These are phyloP conservation scores for Galeopsis tetrahit DNA, from an alignment of 257 asterid species.

Conservation along the genomic window DNA sequence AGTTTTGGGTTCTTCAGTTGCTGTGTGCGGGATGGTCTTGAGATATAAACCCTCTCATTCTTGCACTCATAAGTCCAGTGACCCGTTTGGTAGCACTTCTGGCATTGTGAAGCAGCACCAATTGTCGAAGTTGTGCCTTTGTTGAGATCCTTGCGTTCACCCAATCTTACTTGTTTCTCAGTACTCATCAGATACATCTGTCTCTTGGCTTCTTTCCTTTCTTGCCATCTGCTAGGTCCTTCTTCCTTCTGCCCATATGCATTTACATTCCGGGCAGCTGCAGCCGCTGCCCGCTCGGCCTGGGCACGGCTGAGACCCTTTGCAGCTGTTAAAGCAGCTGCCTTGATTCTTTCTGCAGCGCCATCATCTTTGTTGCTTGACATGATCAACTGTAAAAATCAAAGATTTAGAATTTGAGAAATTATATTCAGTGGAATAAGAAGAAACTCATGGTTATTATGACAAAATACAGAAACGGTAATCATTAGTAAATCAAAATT, in stretches of 20 bases:
- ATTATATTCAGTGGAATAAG: too few relatives aligned
- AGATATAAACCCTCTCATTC: constrained; percentile 88
- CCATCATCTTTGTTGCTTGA: constrained; percentile 70
- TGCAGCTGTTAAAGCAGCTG: constrained; percentile 87
- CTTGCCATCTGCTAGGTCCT: constrained; percentile 99
- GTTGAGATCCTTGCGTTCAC: constrained; percentile 70
- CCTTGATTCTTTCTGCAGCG: constrained; percentile 87
- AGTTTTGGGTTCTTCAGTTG: constrained; percentile 88
- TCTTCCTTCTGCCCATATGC: constrained; percentile 99
- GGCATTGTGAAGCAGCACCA: constrained; percentile 79
- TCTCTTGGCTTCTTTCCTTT: constrained; percentile 97
- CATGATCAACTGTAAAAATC: constrained; percentile 46
- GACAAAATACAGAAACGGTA: too few relatives aligned
- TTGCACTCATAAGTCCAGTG: constrained; percentile 98
- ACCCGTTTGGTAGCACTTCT: constrained; percentile 85
- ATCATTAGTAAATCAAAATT: too few relatives aligned
- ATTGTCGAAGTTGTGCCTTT: constrained; percentile 52
- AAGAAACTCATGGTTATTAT: too few relatives aligned
- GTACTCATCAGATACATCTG: constrained; percentile 97
- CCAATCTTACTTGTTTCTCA: constrained; percentile 88
- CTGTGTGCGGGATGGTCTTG: constrained; percentile 89
- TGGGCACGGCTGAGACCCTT: constrained; percentile 98
- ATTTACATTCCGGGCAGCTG: constrained; percentile 91
- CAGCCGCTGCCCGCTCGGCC: constrained; percentile 97
- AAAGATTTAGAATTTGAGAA: neutral